Conservation (phyloP, 2,329 filamentous ascomycete genomes). For the Monosporascus sp. region DNA sequence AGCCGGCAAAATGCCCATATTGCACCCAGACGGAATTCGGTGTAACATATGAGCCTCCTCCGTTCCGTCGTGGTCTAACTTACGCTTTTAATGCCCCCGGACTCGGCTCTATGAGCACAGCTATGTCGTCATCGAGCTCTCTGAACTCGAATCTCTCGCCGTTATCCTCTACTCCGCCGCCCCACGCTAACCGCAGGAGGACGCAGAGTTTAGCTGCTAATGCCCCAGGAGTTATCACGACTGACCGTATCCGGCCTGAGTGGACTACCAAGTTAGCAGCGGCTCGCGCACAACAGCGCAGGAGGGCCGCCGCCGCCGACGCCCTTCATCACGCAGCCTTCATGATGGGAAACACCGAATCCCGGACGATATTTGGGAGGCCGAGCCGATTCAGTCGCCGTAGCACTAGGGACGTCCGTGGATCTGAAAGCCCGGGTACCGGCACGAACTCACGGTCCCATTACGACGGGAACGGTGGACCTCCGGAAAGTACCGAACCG, state of each 20-base stretch:
- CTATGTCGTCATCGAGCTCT: constrained; percentile 84
- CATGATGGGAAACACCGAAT: constrained; percentile 64
- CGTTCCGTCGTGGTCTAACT: constrained; percentile 76
- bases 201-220: constrained; percentile 68
- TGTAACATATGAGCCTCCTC: constrained; percentile 86
- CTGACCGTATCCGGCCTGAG: constrained; percentile 85
- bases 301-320: constrained; percentile 86
- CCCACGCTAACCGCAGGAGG: constrained; percentile 36
- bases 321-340: constrained; percentile 94
- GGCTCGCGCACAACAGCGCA: constrained; percentile 77
- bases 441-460: constrained; percentile 10
- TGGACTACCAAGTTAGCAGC: constrained; percentile 87
- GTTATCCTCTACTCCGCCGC: constrained; percentile 26
- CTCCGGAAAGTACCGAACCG: constrained; percentile 27
- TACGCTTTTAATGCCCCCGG: constrained; percentile 52
- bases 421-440: constrained; percentile 23
- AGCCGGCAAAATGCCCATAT: constrained; percentile 88
- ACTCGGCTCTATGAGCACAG: constrained; percentile 52
- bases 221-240: constrained; percentile 82
- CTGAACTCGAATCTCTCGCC: constrained; percentile 55
- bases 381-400: constrained; percentile 53
- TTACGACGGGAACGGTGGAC: constrained; percentile 21
- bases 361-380: constrained; percentile 46
- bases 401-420: constrained; percentile 32
- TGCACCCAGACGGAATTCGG: constrained; percentile 94